These are phyloP conservation scores for Pecoramyces ruminantium DNA, from an alignment of 192 early-diverging fungal species.

Conservation along the genomic window DNA sequence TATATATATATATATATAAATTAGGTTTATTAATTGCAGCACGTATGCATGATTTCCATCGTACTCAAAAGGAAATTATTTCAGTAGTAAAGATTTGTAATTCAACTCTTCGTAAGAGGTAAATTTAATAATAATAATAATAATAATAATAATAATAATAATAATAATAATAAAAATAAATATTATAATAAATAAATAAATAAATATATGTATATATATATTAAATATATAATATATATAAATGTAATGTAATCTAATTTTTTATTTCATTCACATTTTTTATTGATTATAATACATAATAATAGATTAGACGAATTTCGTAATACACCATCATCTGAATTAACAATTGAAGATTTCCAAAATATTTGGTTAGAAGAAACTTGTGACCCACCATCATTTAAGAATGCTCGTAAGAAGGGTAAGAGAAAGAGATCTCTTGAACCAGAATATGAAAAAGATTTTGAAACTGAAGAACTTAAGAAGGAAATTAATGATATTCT, in stretches of 20 bases:
- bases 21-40: conserved; percentile 64
- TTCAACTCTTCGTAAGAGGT: conserved; percentile 62
- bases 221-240: too few species aligned
- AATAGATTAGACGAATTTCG: conserved; percentile 71
- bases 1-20: too few species aligned
- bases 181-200: too few species aligned
- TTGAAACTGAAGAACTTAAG: conserved; percentile 5
- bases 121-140: too few species aligned
- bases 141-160: too few species aligned
- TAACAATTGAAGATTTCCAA: conserved; percentile 68
- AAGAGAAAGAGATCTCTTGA: conserved; percentile 3
- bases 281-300: too few species aligned
- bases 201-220: too few species aligned
- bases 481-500: conserved; percentile 7
- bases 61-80: conserved; percentile 71
- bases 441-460: not conserved
- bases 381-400: conserved; percentile 72
- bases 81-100: conserved; percentile 79
- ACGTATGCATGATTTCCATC: conserved; percentile 73
- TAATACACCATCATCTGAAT: conserved; percentile 51
- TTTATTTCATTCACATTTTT: too few species aligned
- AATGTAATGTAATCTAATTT: too few species aligned
- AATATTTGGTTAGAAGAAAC: conserved; percentile 65
- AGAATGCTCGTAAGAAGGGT: conserved; percentile 21
- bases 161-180: too few species aligned